These are phyloP conservation scores for Malus hybrid DNA, from an alignment of 331 rosid species.

Conservation along the genomic window DNA sequence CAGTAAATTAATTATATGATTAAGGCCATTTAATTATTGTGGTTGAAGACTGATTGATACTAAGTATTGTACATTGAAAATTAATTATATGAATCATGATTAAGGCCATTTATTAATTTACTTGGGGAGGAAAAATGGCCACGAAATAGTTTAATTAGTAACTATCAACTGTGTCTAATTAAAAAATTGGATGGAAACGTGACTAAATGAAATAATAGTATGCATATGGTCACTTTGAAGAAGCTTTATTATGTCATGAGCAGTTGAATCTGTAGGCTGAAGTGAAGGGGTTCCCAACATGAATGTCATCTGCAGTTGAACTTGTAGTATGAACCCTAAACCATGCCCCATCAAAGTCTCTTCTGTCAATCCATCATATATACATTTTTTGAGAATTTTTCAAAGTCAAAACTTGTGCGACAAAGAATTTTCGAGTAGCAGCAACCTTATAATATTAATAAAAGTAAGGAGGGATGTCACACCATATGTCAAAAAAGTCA, in stretches of 20 bases:
- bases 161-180: not conserved
- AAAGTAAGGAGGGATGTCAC: not conserved
- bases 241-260: too few relatives aligned
- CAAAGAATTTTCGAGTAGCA: not conserved
- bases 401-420: not conserved
- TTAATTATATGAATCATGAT: too few relatives aligned
- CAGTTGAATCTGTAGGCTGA: conserved; percentile 1
- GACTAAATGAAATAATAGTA: not conserved
- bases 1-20: not conserved
- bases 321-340: not conserved
- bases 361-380: not conserved
- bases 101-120: too few relatives aligned
- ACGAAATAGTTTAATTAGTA: not conserved
- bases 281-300: conserved; percentile 1
- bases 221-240: not conserved
- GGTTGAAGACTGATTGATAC: too few relatives aligned
- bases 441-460: not conserved
- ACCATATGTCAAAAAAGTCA: not conserved
- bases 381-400: not conserved
- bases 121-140: not conserved
- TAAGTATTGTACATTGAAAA: too few relatives aligned
- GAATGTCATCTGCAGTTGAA: conserved; percentile 19
- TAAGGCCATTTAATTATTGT: too few relatives aligned
- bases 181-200: not conserved
- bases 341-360: conserved; percentile 11